Evolutionary conservation across 2,329 filamentous ascomycete genomes (phyloP).

Genomic region (Aspergillus brunneoviolaceus): DNA sequence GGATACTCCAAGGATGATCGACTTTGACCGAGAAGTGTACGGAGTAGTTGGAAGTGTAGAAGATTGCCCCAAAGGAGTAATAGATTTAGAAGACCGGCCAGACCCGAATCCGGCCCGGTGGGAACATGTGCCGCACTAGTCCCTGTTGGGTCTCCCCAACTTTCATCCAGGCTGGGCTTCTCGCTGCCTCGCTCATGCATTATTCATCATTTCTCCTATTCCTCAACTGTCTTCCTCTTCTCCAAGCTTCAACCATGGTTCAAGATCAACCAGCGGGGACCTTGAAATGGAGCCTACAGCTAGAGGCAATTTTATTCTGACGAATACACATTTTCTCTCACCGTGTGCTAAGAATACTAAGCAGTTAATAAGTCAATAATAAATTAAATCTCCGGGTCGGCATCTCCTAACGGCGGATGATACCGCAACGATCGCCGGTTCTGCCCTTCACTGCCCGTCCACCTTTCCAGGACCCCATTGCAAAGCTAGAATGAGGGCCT

Average conservation of each 20-base stretch:
- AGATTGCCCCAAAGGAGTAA: neutral
- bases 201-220: neutral
- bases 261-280: neutral
- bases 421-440: constrained; percentile 15
- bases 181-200: too few relatives aligned
- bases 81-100: neutral
- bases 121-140: neutral
- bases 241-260: neutral
- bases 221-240: neutral
- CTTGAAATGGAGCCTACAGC: neutral
- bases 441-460: constrained; percentile 8
- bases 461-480: neutral
- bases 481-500: constrained; percentile 2
- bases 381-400: constrained; percentile 1
- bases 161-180: too few relatives aligned
- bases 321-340: neutral
- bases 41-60: neutral
- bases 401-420: constrained; percentile 10
- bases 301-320: neutral
- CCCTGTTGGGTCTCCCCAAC: neutral
- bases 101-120: too few relatives aligned
- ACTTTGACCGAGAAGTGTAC: neutral
- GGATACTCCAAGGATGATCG: neutral
- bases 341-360: neutral
- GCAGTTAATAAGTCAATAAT: neutral